Percentiles rank a stretch among this genome's conserved stretches.
Evolutionary conservation across 768 basidiomycete species (phyloP).

Genomic region (Chalciporus chontae): DNA sequence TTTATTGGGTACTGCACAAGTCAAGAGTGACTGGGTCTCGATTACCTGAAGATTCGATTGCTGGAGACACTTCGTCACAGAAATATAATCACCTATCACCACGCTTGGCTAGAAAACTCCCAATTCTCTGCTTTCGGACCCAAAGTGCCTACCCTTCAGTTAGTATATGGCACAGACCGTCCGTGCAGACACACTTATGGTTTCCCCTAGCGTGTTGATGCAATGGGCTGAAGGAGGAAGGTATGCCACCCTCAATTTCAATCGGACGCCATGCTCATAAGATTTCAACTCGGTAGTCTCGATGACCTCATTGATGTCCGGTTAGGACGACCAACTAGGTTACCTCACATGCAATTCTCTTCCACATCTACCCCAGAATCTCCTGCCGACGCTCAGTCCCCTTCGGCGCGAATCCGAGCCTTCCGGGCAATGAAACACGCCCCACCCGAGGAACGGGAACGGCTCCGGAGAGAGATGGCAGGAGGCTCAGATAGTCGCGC

Average conservation of each 20-base stretch:
- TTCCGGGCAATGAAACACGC: constrained; percentile 69
- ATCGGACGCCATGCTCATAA: not conserved
- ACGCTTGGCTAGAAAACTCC: constrained; percentile 86
- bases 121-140: constrained; percentile 90
- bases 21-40: not conserved
- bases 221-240: constrained; percentile 91
- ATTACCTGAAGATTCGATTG: constrained; percentile 59
- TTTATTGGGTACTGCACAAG: not conserved
- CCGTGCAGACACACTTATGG: not conserved
- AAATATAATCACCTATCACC: constrained; percentile 94
- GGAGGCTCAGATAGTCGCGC: constrained; percentile 25
- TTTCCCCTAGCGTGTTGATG: constrained; percentile 67
- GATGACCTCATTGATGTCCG: constrained; percentile 86
- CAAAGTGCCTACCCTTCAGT: constrained; percentile 85
- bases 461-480: constrained; percentile 52
- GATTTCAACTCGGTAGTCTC: constrained; percentile 38
- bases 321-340: constrained; percentile 52
- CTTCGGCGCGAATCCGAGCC: constrained; percentile 71
- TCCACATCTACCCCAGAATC: constrained; percentile 19
- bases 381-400: constrained; percentile 43
- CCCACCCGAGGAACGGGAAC: constrained; percentile 58
- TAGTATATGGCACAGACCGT: constrained; percentile 25
- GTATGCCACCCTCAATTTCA: constrained; percentile 23
- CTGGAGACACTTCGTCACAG: constrained; percentile 85
- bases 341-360: constrained; percentile 43